A percentile compares a stretch with the other conserved stretches of the same genome.
Conservation (phyloP, 1,284 basidiomycete genomes). For the Trichosporon ovoides region DNA sequence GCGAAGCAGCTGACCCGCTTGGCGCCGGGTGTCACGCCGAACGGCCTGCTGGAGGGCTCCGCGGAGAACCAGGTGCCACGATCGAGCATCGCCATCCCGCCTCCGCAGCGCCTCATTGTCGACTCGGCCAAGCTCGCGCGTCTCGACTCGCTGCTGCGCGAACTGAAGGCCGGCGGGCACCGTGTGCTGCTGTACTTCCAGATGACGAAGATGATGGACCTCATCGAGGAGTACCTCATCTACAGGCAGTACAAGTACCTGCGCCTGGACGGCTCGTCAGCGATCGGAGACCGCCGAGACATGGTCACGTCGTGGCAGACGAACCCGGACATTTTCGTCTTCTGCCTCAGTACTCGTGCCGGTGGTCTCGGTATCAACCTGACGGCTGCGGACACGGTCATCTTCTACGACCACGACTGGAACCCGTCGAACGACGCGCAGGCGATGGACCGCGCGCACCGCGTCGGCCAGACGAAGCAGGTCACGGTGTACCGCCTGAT, state of each 20-base stretch:
- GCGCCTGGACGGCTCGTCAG: constrained; percentile 88
- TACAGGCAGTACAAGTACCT: constrained; percentile 98
- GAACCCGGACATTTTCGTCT: constrained; percentile 89
- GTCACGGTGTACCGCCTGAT: constrained; percentile 98
- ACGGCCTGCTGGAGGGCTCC: constrained; percentile 67
- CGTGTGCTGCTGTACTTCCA: constrained; percentile 98
- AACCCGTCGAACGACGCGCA: constrained; percentile 99
- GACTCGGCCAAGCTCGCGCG: constrained; percentile 95
- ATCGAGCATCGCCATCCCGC: constrained; percentile 86
- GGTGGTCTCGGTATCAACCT: constrained; percentile 98
- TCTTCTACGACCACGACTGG: constrained; percentile 99
- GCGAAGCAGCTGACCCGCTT: constrained; percentile 54
- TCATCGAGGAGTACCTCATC: constrained; percentile 98
- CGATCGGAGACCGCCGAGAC: constrained; percentile 92
- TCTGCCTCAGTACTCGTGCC: constrained; percentile 91
- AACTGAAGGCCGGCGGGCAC: constrained; percentile 90
- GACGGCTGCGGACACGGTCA: constrained; percentile 94
- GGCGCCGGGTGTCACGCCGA: constrained; percentile 60
- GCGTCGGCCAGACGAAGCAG: constrained; percentile 96
- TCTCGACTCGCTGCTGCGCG: constrained; percentile 79
- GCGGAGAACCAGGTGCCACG: constrained; percentile 70
- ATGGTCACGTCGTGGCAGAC: constrained; percentile 99
- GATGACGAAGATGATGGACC: constrained; percentile 99
- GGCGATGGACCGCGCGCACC: constrained; percentile 99
- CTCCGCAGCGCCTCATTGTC: constrained; percentile 90